Evolutionary conservation across 164 flowering plant genomes (phyloP).

Genomic region (Santalum album): DNA sequence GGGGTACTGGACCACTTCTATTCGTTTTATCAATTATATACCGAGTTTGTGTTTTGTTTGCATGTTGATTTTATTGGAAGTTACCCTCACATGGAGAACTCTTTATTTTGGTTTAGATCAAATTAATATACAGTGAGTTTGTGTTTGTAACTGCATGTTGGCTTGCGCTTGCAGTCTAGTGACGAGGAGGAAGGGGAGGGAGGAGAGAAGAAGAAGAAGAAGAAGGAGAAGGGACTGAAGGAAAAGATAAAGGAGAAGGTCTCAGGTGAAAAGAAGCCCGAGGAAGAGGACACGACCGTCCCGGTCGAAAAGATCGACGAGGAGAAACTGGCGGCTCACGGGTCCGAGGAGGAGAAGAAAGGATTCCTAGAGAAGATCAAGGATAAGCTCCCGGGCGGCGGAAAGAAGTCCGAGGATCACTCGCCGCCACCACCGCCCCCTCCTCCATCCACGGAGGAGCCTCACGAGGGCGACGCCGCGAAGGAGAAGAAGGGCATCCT

Average conservation of each 20-base stretch:
- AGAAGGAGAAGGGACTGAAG: slow-evolving; percentile 25
- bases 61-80: too few species aligned
- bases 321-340: not conserved
- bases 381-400: slow-evolving; percentile 39
- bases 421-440: slow-evolving; percentile 2
- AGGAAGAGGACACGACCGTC: not conserved
- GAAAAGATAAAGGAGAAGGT: slow-evolving; percentile 13
- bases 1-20: too few species aligned
- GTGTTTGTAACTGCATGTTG: too few species aligned
- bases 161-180: slow-evolving; percentile 17
- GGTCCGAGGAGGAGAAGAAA: slow-evolving; percentile 25
- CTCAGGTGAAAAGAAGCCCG: slow-evolving; percentile 4
- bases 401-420: slow-evolving; percentile 21
- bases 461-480: not conserved
- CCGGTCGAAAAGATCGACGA: slow-evolving; percentile 11
- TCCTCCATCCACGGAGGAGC: slow-evolving; percentile 6
- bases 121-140: too few species aligned
- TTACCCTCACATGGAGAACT: too few species aligned
- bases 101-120: too few species aligned
- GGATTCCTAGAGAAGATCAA: slow-evolving; percentile 44
- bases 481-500: slow-evolving; percentile 44
- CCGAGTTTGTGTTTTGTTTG: too few species aligned
- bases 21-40: too few species aligned
- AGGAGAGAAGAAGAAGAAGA: slow-evolving; percentile 24
- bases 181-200: slow-evolving; percentile 21